Evolutionary conservation across 768 basidiomycete species (phyloP).

Genomic region (Tricholoma saponaceum): DNA sequence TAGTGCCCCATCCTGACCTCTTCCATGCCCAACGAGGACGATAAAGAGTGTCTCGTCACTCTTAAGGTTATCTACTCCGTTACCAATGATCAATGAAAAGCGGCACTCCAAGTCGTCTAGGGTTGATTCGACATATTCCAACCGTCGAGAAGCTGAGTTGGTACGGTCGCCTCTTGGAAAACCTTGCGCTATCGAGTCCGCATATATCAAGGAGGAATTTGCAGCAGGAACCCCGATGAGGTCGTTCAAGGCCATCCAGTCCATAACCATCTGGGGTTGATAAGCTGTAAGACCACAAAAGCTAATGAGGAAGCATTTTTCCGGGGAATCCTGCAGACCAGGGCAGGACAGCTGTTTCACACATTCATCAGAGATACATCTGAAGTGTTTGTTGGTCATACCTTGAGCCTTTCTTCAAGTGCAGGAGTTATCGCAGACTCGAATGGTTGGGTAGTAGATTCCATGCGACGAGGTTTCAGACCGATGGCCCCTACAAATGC

Average conservation of each 20-base stretch:
- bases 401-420: not conserved
- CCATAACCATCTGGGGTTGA: not conserved
- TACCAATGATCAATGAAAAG: not conserved
- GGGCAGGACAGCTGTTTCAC: not conserved
- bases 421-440: not conserved
- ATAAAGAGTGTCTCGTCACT: not conserved
- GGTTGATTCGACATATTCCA: not conserved
- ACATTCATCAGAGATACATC: not conserved
- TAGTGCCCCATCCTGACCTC: not conserved
- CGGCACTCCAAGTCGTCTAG: not conserved
- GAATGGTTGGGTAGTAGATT: not conserved
- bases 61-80: not conserved
- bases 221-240: not conserved
- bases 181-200: not conserved
- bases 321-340: not conserved
- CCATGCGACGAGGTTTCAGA: not conserved
- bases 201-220: not conserved
- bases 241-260: not conserved
- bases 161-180: not conserved
- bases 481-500: not conserved
- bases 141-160: not conserved
- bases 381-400: not conserved
- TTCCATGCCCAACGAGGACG: not conserved
- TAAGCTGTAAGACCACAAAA: not conserved
- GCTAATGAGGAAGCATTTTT: not conserved